These are phyloP conservation scores for Colletotrichum sp. DNA, from an alignment of 2,329 filamentous ascomycete genomes.

Conservation along the genomic window DNA sequence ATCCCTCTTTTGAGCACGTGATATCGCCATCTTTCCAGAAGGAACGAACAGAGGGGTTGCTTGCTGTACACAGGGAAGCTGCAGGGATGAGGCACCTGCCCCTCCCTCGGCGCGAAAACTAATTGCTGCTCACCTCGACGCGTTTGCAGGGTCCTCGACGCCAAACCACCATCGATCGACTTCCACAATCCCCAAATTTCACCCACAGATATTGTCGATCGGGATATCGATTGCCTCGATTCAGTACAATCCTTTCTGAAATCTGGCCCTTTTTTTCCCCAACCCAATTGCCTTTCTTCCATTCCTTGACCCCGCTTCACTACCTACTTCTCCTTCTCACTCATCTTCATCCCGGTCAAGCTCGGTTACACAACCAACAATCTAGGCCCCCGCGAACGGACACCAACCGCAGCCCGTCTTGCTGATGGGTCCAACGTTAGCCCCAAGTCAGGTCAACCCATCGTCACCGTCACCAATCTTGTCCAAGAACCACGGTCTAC, in stretches of 20 bases:
- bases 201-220: not conserved
- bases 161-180: not conserved
- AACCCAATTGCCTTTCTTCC: not conserved
- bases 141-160: not conserved
- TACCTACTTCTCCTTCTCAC: not conserved
- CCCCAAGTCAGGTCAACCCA: not conserved
- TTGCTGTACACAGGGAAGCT: not conserved
- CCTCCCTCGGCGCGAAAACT: conserved; percentile 1
- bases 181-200: not conserved
- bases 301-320: not conserved
- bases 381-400: not conserved
- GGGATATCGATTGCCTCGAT: not conserved
- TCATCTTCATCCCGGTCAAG: not conserved
- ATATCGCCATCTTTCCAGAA: not conserved
- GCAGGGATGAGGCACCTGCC: not conserved
- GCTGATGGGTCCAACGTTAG: not conserved
- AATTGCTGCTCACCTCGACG: not conserved
- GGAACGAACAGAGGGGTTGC: not conserved
- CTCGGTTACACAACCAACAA: not conserved
- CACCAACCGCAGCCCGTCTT: not conserved
- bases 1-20: not conserved
- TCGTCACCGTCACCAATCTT: not conserved
- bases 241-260: not conserved
- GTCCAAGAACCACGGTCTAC: not conserved
- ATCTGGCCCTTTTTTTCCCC: not conserved